Evolutionary conservation across 164 flowering plant species (phyloP), one percentile per base, ranked within the genome.

Genomic region (Magnolia sinica): DNA sequence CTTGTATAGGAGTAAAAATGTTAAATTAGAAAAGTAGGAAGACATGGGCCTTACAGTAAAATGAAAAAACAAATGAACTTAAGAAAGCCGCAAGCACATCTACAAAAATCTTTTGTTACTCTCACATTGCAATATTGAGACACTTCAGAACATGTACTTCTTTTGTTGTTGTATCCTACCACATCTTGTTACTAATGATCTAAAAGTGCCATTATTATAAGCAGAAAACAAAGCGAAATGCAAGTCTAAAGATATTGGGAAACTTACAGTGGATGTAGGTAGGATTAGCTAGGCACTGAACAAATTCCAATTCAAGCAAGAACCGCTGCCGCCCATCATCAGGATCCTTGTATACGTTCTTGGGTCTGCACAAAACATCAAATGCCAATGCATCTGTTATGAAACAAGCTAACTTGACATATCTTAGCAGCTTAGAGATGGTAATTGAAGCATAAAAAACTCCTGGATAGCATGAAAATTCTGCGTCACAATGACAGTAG

Each of bases 271-370:
- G 97, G 58, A 96, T 94, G 81, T 96, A 96, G 8, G 97, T 92
- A 27, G 98, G 99, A 85, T 96, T 96, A 52, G 96, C 97, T 50
- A 96, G 91, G 72, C 99, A 96, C 74, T 96, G 99, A 29, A 96
- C 85, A 74, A 96, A 96, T 79, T 96, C 99, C 83, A 96, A 81
- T 75, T 94, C 99, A 65, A 96, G 97, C 82, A 96, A 80, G 82
- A 96, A 91, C 19, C 98, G 83, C 74, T 94, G 97, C 37, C 94
- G 86, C 71, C 98, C 99, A 85, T 92, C 98, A 79, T 94, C 98
- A 51, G 97, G 98, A 82, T 96, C 99, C 87, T 92, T 92, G 71
- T 90, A 96, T 1, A 88, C 27, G 52, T 81, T 88, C 73, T 86
- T 87, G 16, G 89, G 86, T 83, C 99, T 94, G 86, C 31, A 74